Evolutionary conservation across 208 protist genomes (phyloP).

Genomic region (Acanthamoeba quina): DNA sequence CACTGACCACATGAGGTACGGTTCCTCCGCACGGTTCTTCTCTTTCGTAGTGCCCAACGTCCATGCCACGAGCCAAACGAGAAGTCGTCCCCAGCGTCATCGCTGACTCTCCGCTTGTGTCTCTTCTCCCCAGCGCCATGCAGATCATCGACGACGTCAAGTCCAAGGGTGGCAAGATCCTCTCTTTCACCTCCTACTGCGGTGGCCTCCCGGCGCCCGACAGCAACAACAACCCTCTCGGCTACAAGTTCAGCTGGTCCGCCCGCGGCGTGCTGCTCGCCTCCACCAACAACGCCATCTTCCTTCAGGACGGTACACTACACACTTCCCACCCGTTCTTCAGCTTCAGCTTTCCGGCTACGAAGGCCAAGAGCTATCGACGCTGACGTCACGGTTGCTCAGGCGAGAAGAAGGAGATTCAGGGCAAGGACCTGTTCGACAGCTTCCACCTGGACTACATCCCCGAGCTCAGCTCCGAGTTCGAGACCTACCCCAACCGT

Average conservation of each 20-base stretch:
- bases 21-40: slow-evolving; percentile 63
- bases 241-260: slow-evolving; percentile 92
- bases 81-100: no score
- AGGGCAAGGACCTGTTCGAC: slow-evolving; percentile 71
- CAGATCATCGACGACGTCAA: slow-evolving; percentile 86
- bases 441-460: slow-evolving; percentile 61
- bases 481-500: slow-evolving; percentile 88
- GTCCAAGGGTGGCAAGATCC: slow-evolving; percentile 83
- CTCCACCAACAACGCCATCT: slow-evolving; percentile 49
- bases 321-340: not conserved
- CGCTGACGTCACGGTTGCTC: not conserved
- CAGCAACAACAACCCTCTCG: slow-evolving; percentile 89
- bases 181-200: slow-evolving; percentile 85
- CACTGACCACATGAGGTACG: slow-evolving; percentile 88
- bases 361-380: not conserved
- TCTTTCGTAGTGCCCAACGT: no score
- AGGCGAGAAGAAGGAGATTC: slow-evolving; percentile 68
- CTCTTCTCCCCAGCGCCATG: slow-evolving; percentile 29
- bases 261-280: slow-evolving; percentile 87
- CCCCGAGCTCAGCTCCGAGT: slow-evolving; percentile 33
- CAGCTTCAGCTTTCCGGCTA: not conserved
- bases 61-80: no score
- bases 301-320: slow-evolving; percentile 37
- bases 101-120: not conserved
- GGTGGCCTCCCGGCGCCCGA: slow-evolving; percentile 91